Base-by-base conservation (phyloP, 2,329 filamentous ascomycete species). In the Emericellopsis atlantica region DNA sequence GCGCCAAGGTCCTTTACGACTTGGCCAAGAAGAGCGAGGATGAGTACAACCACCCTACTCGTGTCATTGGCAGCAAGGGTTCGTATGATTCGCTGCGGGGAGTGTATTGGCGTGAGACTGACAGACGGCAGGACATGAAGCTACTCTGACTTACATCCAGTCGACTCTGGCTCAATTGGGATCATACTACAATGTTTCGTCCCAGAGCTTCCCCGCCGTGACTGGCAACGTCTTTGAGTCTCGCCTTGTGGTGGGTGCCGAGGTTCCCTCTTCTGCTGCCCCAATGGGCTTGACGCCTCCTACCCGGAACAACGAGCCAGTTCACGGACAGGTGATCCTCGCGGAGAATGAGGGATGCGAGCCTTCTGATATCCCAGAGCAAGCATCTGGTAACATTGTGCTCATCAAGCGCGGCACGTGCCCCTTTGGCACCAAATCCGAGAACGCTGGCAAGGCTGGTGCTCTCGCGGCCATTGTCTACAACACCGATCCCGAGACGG, bases 391-490 rank as follows among this genome's bases (percentile, higher is more conserved):
- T 39, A 76, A 75, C 43, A 79, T 92, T 44, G 84, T 81, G 9
- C 66, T 92, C 32, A 71, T 92, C 47, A 66, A 69, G 24, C 78
- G 85, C 42, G 85, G 85, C 40, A 67, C 61, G 2, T 92, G 85
- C 54, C 49, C 76, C 7, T 92, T 90, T 49, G 82, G 79, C 10
- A 60, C 69, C 44, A 92, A 92, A 64, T 81, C 81, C 2, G 70
- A 69, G 40, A 62, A 74, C 12, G 84, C 85, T 6, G 81, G 79
- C 34, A 68, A 65, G 38, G 81, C 81, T 1, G 82, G 84, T 16
- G 85, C 85, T 5, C 58, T 75, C 4, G 84, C 79, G 2, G 81
- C 79, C 1, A 61, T 92, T 12, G 68, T 92, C 39, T 89, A 84
- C 62, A 87, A 90, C 65, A 81, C 79, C 48, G 76, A 76, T 38